Base-by-base conservation (phyloP, 306 rosid species). In the Glycyrrhiza uralensis region DNA sequence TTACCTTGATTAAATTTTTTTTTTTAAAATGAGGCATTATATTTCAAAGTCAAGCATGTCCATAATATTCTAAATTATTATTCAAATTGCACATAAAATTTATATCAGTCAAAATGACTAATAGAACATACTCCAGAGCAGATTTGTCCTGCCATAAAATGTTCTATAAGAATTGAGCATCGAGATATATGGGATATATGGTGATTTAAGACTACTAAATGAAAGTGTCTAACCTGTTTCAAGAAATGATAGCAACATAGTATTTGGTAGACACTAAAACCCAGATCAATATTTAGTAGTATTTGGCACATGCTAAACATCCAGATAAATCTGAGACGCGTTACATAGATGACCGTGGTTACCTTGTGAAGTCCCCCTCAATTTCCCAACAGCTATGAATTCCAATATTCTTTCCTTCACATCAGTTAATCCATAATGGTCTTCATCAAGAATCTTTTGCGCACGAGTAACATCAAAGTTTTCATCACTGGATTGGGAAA, bases 341-440 rank as follows among this genome's bases (percentile, higher is more conserved):
- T 33, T 28, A 72, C 12, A 26, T 54, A 63, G 44, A 77, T 59
- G 60, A 71, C 59, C 29, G 39, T 85, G 51, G 36, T 50, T 69
- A 95, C 99, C 99, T 88, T 95, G 99, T 56, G 99, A 91, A 47
- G 73, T 81, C 74, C 99, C 99, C 80, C 99, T 91, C 23, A 95
- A 91, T 76, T 95, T 95, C 56, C 97, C 99, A 41, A 95, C 99
- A 14, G 99, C 99, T 72, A 95, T 95, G 74, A 95, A 95, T 83
- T 95, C 99, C 81, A 95, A 74, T 74, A 95, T 95, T 80, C 99
- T 86, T 78, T 95, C 99, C 82, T 95, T 95, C 72, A 95, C 99
- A 81, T 95, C 99, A 52, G 85, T 75, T 79, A 95, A 87, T 76
- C 99, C 99, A 22, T 95, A 95, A 86, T 95, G 99, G 78, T 95